A percentile compares a stretch with the other conserved stretches of the same genome.
Evolutionary conservation across 257 asterid species (phyloP).

Genomic region (Asclepias syriaca): DNA sequence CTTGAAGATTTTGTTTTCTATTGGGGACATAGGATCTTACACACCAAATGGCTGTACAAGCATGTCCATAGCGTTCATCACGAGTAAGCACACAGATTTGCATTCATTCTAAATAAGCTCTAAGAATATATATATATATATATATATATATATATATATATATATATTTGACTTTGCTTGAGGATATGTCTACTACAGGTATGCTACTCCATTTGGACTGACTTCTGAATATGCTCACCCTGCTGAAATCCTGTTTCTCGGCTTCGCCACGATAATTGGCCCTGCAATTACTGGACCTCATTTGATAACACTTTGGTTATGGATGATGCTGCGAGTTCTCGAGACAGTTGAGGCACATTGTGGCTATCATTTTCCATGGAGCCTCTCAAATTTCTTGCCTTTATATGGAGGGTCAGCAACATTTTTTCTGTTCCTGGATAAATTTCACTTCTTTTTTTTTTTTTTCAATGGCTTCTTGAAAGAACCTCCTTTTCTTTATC

Average conservation of each 20-base stretch:
- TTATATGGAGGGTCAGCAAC: constrained; percentile 89
- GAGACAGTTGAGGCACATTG: constrained; percentile 99
- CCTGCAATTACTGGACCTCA: constrained; percentile 99
- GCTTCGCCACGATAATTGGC: constrained; percentile 93
- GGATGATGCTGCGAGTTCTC: constrained; percentile 96
- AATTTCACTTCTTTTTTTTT: not conserved
- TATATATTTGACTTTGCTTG: not conserved
- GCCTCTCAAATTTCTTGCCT: constrained; percentile 90
- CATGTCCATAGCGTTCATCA: constrained; percentile 99
- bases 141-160: not conserved
- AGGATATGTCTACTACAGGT: constrained; percentile 40
- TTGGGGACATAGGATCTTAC: constrained; percentile 95
- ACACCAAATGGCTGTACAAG: constrained; percentile 98
- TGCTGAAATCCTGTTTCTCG: constrained; percentile 93
- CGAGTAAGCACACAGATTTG: constrained; percentile 56
- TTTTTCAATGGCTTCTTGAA: constrained; percentile 17
- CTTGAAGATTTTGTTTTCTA: constrained; percentile 93
- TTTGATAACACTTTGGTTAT: constrained; percentile 84
- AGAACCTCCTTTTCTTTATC: constrained; percentile 17
- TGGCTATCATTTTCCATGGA: constrained; percentile 96
- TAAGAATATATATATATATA: not conserved
- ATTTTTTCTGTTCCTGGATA: not conserved
- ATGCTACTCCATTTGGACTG: constrained; percentile 98
- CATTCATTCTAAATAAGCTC: constrained; percentile 4
- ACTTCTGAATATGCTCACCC: constrained; percentile 99